Evolutionary conservation across 73 alveolate genomes (phyloP), one percentile per base, ranked within the genome.

Genomic region (Paramecium sexaurelia): DNA sequence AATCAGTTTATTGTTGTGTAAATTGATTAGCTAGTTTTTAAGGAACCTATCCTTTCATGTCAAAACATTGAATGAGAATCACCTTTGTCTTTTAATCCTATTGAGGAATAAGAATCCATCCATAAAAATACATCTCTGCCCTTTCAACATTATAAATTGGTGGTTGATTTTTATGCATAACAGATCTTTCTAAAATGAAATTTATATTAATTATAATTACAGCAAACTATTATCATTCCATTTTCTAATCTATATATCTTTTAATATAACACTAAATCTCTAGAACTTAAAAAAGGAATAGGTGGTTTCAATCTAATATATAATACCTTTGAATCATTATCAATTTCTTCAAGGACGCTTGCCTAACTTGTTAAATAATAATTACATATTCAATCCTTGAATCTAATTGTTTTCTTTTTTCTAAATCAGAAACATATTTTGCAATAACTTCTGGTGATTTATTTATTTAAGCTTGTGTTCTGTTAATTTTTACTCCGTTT

Each of bases 261-360:
- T 43, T 78, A 78, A 10, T 36, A 17, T 11, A 78, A 7, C 55
- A 78, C 90, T 24, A 78, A 45, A 78, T 78, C 90, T 33, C 90
- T 78, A 19, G 40, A 13, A 22, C 71, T 78, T 75, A 78, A 41
- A 13, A 78, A 20, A 7, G 29, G 45, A 20, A 45, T 45, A 22
- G 90, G 90, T 29, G 90, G 90, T 55, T 78, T 78, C 7, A 78
- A 7, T 78, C 90, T 78, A 19, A 78, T 45, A 78, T 78, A 78
- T 39, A 40, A 11, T 24, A 78, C 5, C 17, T 78, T 24, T 7
- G 90, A 22, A 43, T 78, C 73, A 3, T 78, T 78, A 45, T 78
- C 71, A 5, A 78, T 40, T 0, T 22, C 32, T 78, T 78, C 90
- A 20, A 78, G 45, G 11, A 78, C 73, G n/a, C 57, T 39, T 22